A percentile compares a stretch with the other conserved stretches of the same genome.
Evolutionary conservation across 2,329 filamentous ascomycete species (phyloP).

Genomic region (Arthrinium phaeospermum): DNA sequence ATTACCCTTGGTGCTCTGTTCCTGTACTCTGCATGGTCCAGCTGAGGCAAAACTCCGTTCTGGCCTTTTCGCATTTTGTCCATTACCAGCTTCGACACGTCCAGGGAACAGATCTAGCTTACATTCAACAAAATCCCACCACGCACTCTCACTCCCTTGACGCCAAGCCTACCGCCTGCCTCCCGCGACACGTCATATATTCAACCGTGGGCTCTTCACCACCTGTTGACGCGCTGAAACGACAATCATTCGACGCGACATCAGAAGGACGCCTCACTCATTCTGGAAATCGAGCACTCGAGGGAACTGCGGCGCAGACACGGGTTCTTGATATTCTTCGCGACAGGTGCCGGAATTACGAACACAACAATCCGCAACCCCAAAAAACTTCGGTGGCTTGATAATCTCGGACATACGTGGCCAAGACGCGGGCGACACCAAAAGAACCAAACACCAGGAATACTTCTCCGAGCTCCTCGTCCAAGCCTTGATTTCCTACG

Average conservation of each 20-base stretch:
- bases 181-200: background rate
- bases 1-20: background rate
- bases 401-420: background rate
- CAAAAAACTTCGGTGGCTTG: background rate
- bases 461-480: background rate
- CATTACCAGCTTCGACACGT: background rate
- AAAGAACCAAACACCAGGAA: background rate
- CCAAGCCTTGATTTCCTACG: background rate
- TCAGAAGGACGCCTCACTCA: conserved; percentile 7
- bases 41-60: background rate
- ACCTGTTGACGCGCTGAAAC: background rate
- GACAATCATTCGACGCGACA: conserved; percentile 4
- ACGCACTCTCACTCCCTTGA: conserved; percentile 2
- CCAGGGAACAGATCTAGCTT: background rate
- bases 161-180: background rate
- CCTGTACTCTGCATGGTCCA: background rate
- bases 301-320: background rate
- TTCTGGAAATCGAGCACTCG: conserved; percentile 6
- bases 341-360: background rate
- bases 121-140: background rate
- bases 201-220: background rate
- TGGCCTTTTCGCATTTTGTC: background rate
- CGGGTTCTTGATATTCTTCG: background rate
- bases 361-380: background rate
- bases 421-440: background rate